Evolutionary conservation across 805 yeast species (phyloP).

Genomic region (Pichia manshurica): DNA sequence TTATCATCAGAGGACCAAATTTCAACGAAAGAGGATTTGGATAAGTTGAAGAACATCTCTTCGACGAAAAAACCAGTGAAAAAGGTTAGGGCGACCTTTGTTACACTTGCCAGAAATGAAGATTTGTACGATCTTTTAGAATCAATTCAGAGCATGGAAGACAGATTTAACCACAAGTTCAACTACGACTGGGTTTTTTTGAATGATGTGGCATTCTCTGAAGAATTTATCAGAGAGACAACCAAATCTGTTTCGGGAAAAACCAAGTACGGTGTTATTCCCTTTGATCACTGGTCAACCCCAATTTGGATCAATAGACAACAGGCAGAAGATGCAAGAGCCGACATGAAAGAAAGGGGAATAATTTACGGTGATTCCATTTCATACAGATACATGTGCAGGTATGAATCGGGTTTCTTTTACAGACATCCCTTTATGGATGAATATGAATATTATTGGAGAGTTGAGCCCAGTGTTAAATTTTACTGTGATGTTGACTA

Average conservation of each 20-base stretch:
- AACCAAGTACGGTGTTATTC: conserved; percentile 72
- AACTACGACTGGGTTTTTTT: conserved; percentile 93
- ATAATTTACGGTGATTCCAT: conserved; percentile 59
- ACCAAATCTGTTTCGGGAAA: conserved; percentile 65
- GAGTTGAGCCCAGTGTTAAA: conserved; percentile 82
- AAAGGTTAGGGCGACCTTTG: conserved; percentile 37
- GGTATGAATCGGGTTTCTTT: conserved; percentile 85
- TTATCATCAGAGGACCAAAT: neutral
- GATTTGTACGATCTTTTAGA: conserved; percentile 56
- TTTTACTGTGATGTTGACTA: conserved; percentile 75
- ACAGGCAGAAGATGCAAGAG: conserved; percentile 50
- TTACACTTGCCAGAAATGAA: conserved; percentile 66
- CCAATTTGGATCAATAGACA: conserved; percentile 77
- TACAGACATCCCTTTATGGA: conserved; percentile 65
- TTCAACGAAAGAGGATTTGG: neutral
- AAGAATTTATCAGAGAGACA: conserved; percentile 68
- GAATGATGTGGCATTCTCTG: conserved; percentile 77
- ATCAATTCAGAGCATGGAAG: conserved; percentile 75
- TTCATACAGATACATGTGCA: conserved; percentile 83
- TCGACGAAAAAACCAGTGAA: neutral
- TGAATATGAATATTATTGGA: conserved; percentile 88
- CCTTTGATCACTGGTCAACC: conserved; percentile 77
- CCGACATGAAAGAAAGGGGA: conserved; percentile 41
- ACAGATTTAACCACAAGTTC: conserved; percentile 74
- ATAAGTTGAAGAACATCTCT: neutral